A percentile compares a stretch with the other conserved stretches of the same genome.
Conservation (phyloP, 1,284 basidiomycete species). For the Pyrrhoderma lamaoense region DNA sequence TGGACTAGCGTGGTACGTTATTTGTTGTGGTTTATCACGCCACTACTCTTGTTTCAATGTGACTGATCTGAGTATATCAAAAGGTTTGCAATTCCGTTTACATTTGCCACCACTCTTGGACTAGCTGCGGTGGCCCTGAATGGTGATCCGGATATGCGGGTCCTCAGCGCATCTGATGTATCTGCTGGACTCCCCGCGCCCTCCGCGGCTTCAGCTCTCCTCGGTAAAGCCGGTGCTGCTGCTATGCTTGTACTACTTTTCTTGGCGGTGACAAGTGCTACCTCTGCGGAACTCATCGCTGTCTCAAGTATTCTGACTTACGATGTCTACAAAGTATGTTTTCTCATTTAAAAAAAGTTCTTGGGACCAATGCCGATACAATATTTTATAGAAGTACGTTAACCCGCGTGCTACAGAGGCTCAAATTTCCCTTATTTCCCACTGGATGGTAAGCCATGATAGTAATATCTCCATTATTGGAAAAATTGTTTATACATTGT, state of each 20-base stretch:
- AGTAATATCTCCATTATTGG: conserved; percentile 6
- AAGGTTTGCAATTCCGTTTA: conserved; percentile 79
- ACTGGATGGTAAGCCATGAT: conserved; percentile 30
- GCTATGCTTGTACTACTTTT: conserved; percentile 68
- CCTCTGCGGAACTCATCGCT: conserved; percentile 86
- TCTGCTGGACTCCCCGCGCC: conserved; percentile 80
- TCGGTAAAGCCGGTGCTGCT: conserved; percentile 70
- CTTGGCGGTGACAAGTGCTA: conserved; percentile 81
- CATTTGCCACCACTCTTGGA: conserved; percentile 75
- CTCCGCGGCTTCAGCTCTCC: conserved; percentile 70
- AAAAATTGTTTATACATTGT: conserved; percentile 2
- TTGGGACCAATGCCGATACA: too few relatives aligned
- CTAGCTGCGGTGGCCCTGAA: conserved; percentile 75
- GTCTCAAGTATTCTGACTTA: conserved; percentile 77
- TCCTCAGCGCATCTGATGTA: conserved; percentile 56
- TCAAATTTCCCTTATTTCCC: conserved; percentile 49
- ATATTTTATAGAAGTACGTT: conserved; percentile 39
- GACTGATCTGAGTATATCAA: background rate
- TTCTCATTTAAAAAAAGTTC: too few relatives aligned
- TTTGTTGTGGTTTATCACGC: too few relatives aligned
- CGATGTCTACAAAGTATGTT: conserved; percentile 53
- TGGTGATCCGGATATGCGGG: conserved; percentile 61
- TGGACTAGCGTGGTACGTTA: conserved; percentile 70
- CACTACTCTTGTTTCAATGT: background rate
- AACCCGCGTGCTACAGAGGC: conserved; percentile 50